Base-by-base conservation (phyloP, 148 eudicot genomes). In the Camellia sinensis region DNA sequence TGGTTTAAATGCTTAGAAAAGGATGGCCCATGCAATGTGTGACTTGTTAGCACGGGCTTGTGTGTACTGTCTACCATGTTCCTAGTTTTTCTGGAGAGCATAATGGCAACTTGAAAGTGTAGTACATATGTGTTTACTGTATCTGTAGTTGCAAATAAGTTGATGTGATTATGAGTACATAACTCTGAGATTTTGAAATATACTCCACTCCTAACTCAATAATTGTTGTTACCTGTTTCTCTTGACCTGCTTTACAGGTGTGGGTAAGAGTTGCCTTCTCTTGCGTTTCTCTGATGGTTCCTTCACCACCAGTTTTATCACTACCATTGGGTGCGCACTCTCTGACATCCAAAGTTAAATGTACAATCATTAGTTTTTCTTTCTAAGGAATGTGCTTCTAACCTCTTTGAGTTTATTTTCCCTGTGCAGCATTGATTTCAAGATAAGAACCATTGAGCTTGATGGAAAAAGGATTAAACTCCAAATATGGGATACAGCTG, bases 241-340 rank as follows among this genome's bases (percentile, higher is more conserved):
- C 64, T 53, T 54, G 40, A 5, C 71, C 53, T 80, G 69, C 71
- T 54, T 64, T 86, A 82, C 88, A 94, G 98, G 98, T 88, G 97
- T 92, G 85, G 98, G 97, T 74, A 94, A 94, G 91, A 94, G 98
- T 92, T 94, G 98, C 80, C 98, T 94, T 76, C 98, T 92, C 71
- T 89, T 94, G 89, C 98, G 98, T 76, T 94, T 94, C 82, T 94
- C 98, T 78, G 98, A 92, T 88, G 98, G 98, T 73, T 94, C 98
- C 78, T 92, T 94, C 88, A 94, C 98, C 2, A 94, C 97, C 57
- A 94, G 97, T 82, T 94, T 94, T 85, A 92, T 94, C 85, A 94
- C 98, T 50, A 94, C 98, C 77, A 94, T 94, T 76, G 98, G 98
- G 97, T 94, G 78, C 79, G 87, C 71, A 40, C 60, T 64, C 57